phyloP scores from a whole-genome alignment of 1,139 yeast genomes.

The Yarrowia galli region DNA sequence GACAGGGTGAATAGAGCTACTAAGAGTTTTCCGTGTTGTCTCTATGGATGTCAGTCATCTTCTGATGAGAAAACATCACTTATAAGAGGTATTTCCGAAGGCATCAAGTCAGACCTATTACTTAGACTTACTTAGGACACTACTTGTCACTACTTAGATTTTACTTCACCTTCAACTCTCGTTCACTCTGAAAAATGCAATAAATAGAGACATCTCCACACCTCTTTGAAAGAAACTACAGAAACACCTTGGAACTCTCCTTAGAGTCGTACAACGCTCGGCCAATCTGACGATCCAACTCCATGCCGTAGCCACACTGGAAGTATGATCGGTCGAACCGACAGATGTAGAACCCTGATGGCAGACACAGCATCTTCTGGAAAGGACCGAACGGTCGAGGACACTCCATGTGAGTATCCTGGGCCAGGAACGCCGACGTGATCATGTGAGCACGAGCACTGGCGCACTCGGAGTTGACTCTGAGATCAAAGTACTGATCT shows the following conservation, averaged over 20 bases:
- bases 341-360: slow-evolving; percentile 23
- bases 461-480: slow-evolving; percentile 31
- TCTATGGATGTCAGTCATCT: too few species aligned
- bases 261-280: slow-evolving; percentile 31
- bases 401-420: slow-evolving; percentile 19
- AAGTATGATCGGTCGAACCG: slow-evolving; percentile 24
- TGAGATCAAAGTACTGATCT: slow-evolving; percentile 25
- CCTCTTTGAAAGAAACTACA: neutral
- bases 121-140: too few species aligned
- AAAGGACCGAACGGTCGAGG: slow-evolving; percentile 31
- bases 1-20: too few species aligned
- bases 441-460: slow-evolving; percentile 34
- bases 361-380: slow-evolving; percentile 17
- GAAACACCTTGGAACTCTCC: slow-evolving; percentile 26
- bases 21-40: too few species aligned
- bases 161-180: too few species aligned
- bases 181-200: neutral
- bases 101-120: too few species aligned
- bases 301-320: slow-evolving; percentile 29
- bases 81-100: too few species aligned
- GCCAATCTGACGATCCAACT: slow-evolving; percentile 32
- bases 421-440: slow-evolving; percentile 28
- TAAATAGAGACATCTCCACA: neutral
- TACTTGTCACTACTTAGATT: too few species aligned
- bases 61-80: too few species aligned